Conservation (phyloP, 805 yeast genomes). For the Candida mattraensis region DNA sequence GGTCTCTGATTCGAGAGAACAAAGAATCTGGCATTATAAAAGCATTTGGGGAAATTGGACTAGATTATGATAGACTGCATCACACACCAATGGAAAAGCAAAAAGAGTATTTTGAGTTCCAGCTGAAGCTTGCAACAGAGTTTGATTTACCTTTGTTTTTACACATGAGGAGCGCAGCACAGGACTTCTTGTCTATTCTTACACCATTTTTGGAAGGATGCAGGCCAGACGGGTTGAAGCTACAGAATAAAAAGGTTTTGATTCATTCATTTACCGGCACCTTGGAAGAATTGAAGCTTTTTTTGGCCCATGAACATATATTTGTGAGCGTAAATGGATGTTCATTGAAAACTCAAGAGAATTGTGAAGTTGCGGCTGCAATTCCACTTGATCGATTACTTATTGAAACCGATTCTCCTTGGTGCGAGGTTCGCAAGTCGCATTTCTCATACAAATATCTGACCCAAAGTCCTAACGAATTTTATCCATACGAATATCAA, state of each 20-base stretch:
- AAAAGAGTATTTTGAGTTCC: conserved; percentile 62
- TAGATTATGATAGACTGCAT: conserved; percentile 89
- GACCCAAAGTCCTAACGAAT: conserved; percentile 53
- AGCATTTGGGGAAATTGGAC: conserved; percentile 94
- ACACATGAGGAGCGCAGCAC: conserved; percentile 85
- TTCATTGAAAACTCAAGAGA: conserved; percentile 77
- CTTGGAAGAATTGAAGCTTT: conserved; percentile 53
- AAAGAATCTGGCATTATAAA: conserved; percentile 51
- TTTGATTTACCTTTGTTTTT: conserved; percentile 74
- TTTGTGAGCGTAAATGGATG: conserved; percentile 91
- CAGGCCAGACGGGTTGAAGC: conserved; percentile 26
- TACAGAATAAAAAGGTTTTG: conserved; percentile 58
- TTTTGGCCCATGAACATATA: conserved; percentile 55
- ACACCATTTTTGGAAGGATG: conserved; percentile 57
- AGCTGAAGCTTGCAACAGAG: conserved; percentile 64
- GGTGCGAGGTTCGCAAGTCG: conserved; percentile 91
- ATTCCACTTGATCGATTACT: conserved; percentile 73
- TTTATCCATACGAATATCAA: conserved; percentile 44
- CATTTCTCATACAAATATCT: conserved; percentile 71
- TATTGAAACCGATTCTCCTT: conserved; percentile 96
- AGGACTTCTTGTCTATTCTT: conserved; percentile 69
- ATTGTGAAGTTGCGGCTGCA: conserved; percentile 57
- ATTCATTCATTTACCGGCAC: conserved; percentile 96
- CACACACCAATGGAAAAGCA: conserved; percentile 73
- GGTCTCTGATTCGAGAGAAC: conserved; percentile 49